Evolutionary conservation across 169 alveolate species (phyloP), one percentile per base, ranked within the genome.

Genomic region (Eimeria sp.): DNA sequence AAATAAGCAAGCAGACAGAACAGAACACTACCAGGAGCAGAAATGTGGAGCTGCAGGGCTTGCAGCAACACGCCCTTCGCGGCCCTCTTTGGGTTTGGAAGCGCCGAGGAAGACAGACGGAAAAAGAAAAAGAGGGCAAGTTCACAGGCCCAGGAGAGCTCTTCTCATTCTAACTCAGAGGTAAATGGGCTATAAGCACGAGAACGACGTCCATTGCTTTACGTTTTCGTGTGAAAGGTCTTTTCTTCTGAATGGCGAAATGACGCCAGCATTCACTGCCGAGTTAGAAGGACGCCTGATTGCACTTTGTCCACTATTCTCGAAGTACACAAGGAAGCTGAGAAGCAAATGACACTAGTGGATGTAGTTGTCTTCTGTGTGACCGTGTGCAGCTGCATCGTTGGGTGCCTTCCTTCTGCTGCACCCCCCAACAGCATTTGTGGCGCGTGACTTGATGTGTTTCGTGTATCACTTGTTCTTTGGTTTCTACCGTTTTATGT

Each of bases 61-160:
- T 97, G 98, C 91, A 96, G 98, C 80, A 95, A 96, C 87, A 96
- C 98, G 10, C 98, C 98, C 30, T 97, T 97, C 93, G 98, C 98
- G 57, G 95, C 96, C 34, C 95, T 97, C 91, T 96, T 97, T 25
- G 97, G 97, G 16, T 89, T 97, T 82, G 89, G 96, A 40, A 43
- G 91, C 94, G 58, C 88, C 20, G 88, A 57, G 61, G 96, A 93
- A 22, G 93, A 93, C 72, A 49, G 75, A 27, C 86, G 87, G 25
- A 82, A 92, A n/a, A 92, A 40, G 96, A 92, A 76, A 51, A 96
- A 61, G 89, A 88, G 67, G 72, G 95, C 84, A 83, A 96, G 34
- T 67, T 92, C 65, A 30, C 93, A 84, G 89, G 87, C 70, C 95
- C 91, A 47, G 51, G 88, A 80, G 30, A 58, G 73, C 65, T 51